A percentile compares a stretch with the other conserved stretches of the same genome.
These are phyloP conservation scores for Daldinia caldariorum DNA, from an alignment of 495 filamentous ascomycete genomes.

Conservation along the genomic window DNA sequence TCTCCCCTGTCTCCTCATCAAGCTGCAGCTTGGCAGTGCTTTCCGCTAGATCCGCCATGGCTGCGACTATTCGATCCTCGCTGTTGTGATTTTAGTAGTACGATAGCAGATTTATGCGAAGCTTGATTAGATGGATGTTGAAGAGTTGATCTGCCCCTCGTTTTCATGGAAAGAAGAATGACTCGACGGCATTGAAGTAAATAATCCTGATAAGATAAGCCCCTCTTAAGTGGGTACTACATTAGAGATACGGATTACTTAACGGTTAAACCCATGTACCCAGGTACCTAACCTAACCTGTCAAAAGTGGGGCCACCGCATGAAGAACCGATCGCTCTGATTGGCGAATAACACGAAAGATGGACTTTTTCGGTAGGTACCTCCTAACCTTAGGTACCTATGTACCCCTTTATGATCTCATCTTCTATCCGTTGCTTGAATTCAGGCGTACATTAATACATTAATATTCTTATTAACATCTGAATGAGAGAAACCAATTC, in stretches of 20 bases:
- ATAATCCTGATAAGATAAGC: constrained; percentile 39
- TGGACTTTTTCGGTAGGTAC: not conserved
- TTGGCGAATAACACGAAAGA: constrained; percentile 1
- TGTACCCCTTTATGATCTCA: not conserved
- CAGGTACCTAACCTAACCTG: no score
- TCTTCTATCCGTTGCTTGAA: not conserved
- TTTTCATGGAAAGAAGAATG: constrained; percentile 25
- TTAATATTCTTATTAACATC: not conserved
- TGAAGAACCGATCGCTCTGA: not conserved
- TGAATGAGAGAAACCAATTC: no score
- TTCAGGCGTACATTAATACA: not conserved
- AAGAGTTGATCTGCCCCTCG: constrained; percentile 34
- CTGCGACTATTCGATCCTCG: constrained; percentile 10
- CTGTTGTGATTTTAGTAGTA: not conserved
- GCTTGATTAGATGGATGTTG: not conserved
- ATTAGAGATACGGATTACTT: no score
- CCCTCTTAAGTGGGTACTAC: constrained; percentile 41
- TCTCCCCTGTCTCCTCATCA: constrained; percentile 72
- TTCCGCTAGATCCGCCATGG: constrained; percentile 68
- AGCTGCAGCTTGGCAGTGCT: constrained; percentile 67
- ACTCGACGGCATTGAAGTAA: constrained; percentile 25
- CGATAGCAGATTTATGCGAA: not conserved
- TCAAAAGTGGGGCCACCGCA: no score
- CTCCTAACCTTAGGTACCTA: no score
- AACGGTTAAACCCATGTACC: no score